Percentiles rank a stretch among this genome's conserved stretches.
These are phyloP conservation scores for Glebionis coronaria DNA, from an alignment of 129 eudicot genomes.

Conservation along the genomic window DNA sequence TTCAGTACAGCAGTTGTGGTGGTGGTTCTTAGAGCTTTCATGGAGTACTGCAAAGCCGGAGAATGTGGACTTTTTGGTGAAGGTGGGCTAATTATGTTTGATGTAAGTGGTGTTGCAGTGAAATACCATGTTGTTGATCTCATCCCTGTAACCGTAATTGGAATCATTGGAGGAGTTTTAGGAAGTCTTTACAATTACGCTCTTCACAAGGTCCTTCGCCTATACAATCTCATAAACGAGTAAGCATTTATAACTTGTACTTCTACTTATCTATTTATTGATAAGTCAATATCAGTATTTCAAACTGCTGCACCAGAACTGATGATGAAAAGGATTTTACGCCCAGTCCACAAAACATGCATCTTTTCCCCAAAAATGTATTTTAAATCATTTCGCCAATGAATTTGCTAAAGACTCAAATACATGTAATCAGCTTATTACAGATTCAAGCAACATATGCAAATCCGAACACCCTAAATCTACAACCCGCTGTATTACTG, in stretches of 20 bases:
- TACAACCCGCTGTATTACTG: not conserved
- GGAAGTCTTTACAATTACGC: slow-evolving; percentile 84
- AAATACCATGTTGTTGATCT: slow-evolving; percentile 69
- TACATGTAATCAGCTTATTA: not conserved
- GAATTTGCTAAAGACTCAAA: not conserved
- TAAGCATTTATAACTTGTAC: slow-evolving; percentile 34
- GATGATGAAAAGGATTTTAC: not conserved
- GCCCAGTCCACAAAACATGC: not conserved
- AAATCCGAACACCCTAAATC: not conserved
- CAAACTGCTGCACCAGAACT: too few species aligned
- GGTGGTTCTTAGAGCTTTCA: slow-evolving; percentile 83
- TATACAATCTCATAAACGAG: slow-evolving; percentile 93
- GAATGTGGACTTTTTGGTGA: slow-evolving; percentile 90
- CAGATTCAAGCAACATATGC: not conserved
- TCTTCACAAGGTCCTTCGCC: slow-evolving; percentile 85
- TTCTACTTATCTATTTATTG: not conserved
- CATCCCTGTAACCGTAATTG: slow-evolving; percentile 68
- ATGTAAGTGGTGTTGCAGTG: slow-evolving; percentile 73
- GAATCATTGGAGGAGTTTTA: slow-evolving; percentile 84
- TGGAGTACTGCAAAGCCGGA: slow-evolving; percentile 74
- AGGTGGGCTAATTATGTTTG: slow-evolving; percentile 97
- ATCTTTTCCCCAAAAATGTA: not conserved
- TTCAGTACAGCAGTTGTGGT: slow-evolving; percentile 97
- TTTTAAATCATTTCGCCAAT: not conserved
- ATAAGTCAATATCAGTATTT: not conserved